Percentiles rank a stretch among this genome's conserved stretches.
These are phyloP conservation scores for Stenocarpella maydis DNA, from an alignment of 2,329 filamentous ascomycete genomes.

Conservation along the genomic window DNA sequence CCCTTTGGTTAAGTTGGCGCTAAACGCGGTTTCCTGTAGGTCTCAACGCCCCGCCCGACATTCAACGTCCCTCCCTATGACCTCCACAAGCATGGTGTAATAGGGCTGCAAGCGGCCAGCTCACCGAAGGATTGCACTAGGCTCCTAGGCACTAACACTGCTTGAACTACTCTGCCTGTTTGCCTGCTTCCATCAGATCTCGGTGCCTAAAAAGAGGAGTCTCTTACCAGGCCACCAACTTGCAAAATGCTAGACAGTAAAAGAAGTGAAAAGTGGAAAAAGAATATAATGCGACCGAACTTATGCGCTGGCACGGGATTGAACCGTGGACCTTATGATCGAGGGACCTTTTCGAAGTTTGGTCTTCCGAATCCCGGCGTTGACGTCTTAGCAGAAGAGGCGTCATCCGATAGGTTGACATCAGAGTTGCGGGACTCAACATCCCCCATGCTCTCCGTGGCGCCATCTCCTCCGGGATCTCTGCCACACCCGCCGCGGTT, in stretches of 20 bases:
- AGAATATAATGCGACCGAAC: too few species aligned
- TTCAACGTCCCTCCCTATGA: background rate
- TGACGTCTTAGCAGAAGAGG: too few species aligned
- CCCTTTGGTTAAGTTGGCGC: background rate
- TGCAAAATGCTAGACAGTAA: background rate
- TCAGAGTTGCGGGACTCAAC: too few species aligned
- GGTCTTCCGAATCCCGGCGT: too few species aligned
- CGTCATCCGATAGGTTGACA: too few species aligned
- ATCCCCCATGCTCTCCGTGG: too few species aligned
- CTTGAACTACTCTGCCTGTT: background rate
- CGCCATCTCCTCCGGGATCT: too few species aligned
- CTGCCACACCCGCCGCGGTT: too few species aligned
- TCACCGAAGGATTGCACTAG: background rate
- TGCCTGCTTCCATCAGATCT: background rate
- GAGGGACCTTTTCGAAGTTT: too few species aligned
- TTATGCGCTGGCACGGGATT: too few species aligned
- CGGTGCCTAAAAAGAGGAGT: conserved; percentile 6
- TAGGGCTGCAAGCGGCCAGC: background rate
- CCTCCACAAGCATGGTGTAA: background rate
- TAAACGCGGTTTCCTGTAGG: background rate
- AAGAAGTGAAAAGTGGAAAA: too few species aligned
- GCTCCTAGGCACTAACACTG: background rate
- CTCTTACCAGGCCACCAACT: background rate
- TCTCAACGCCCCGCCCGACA: background rate
- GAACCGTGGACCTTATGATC: too few species aligned